These are phyloP conservation scores for Coemansia sp. DNA, from an alignment of 192 early-diverging fungal species.

Conservation along the genomic window DNA sequence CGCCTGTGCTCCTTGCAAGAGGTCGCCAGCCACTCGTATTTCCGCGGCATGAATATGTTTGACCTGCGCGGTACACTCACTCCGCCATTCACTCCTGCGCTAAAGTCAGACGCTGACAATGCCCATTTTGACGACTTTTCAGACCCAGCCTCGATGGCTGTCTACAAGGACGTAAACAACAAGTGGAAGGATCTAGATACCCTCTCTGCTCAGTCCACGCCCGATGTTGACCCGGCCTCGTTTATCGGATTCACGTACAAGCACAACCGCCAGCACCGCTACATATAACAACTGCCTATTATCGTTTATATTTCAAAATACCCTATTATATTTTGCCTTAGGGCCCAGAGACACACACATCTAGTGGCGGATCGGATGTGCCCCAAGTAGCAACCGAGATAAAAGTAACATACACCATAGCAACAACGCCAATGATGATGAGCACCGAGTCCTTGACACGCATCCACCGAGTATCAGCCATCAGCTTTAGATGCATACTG, in stretches of 20 bases:
- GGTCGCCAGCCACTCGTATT: slow-evolving; percentile 65
- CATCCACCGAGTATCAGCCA: slow-evolving; percentile 57
- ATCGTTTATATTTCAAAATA: background rate
- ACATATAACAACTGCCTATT: slow-evolving; percentile 15
- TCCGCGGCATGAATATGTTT: slow-evolving; percentile 67
- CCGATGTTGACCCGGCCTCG: slow-evolving; percentile 73
- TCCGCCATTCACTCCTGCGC: slow-evolving; percentile 75
- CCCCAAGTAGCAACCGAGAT: slow-evolving; percentile 51
- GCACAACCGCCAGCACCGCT: slow-evolving; percentile 54
- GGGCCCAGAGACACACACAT: slow-evolving; percentile 28
- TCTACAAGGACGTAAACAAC: slow-evolving; percentile 64
- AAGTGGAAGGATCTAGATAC: slow-evolving; percentile 53
- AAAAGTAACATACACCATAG: slow-evolving; percentile 84
- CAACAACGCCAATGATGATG: slow-evolving; percentile 71
- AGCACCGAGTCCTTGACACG: slow-evolving; percentile 65
- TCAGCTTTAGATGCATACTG: slow-evolving; percentile 79
- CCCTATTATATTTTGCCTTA: background rate
- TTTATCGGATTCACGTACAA: slow-evolving; percentile 84
- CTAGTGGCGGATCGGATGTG: slow-evolving; percentile 36
- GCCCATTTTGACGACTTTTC: slow-evolving; percentile 82
- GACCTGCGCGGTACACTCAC: slow-evolving; percentile 63
- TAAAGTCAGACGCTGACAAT: slow-evolving; percentile 73
- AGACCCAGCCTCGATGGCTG: slow-evolving; percentile 62
- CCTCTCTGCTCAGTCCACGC: slow-evolving; percentile 32
- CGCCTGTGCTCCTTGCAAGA: slow-evolving; percentile 60